phyloP scores from a whole-genome alignment of 2,329 filamentous ascomycete genomes.

The Ceratocystis huliohia region DNA sequence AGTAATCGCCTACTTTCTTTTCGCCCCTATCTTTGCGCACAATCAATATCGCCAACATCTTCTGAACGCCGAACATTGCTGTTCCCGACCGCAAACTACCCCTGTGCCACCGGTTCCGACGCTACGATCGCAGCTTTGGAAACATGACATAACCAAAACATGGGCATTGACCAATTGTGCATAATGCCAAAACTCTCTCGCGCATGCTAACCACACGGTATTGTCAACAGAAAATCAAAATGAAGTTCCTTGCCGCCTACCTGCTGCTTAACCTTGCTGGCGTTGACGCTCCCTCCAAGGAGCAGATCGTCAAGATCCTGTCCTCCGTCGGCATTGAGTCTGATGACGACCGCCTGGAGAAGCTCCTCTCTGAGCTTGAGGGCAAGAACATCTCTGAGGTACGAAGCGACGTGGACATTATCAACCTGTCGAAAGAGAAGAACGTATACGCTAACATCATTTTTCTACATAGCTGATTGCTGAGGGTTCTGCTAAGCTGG shows the following conservation, averaged over 20 bases:
- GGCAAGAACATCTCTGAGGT: conserved; percentile 92
- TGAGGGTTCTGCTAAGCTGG: conserved; percentile 83
- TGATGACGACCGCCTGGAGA: conserved; percentile 71
- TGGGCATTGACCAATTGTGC: no score
- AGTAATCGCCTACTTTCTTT: conserved; percentile 25
- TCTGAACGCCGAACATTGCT: not conserved
- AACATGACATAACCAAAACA: no score
- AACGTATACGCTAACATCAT: conserved; percentile 22
- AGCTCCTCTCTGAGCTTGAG: conserved; percentile 80
- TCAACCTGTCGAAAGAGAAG: no score
- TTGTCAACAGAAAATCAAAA: conserved; percentile 42
- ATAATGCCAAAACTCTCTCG: no score
- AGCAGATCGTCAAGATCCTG: conserved; percentile 80
- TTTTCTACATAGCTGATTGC: conserved; percentile 60
- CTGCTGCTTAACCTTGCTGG: conserved; percentile 90
- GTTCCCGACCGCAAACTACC: not conserved
- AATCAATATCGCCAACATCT: not conserved
- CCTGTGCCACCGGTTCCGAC: not conserved
- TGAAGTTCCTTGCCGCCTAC: conserved; percentile 99
- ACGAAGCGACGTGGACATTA: conserved; percentile 28
- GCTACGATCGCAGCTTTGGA: not conserved
- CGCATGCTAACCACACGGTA: not conserved
- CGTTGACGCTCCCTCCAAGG: conserved; percentile 75
- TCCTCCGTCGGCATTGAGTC: conserved; percentile 90
- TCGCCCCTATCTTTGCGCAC: not conserved